Percentiles rank a stretch among this genome's conserved stretches.
These are phyloP conservation scores for Crithidia expoeki DNA, from an alignment of 208 protist genomes.

Conservation along the genomic window DNA sequence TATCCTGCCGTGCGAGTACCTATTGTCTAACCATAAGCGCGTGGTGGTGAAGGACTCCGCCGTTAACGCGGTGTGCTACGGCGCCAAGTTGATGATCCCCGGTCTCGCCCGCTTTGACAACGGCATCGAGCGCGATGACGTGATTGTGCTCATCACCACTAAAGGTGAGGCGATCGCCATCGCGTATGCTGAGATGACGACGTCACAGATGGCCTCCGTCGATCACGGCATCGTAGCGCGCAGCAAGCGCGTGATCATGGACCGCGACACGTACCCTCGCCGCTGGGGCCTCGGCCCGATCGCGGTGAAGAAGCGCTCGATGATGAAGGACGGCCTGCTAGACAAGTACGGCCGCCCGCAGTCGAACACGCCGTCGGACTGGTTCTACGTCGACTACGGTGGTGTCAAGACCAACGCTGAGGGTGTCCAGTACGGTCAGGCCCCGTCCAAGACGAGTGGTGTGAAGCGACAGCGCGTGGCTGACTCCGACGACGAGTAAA, in stretches of 20 bases:
- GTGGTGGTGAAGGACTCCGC: conserved; percentile 99
- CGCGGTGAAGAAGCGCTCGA: conserved; percentile 96
- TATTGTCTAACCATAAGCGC: conserved; percentile 98
- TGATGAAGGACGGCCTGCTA: conserved; percentile 97
- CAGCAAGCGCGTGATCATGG: conserved; percentile 99
- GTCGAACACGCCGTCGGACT: conserved; percentile 96
- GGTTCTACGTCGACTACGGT: conserved; percentile 95
- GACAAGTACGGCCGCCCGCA: conserved; percentile 99
- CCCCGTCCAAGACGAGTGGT: conserved; percentile 42
- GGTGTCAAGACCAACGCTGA: conserved; percentile 88
- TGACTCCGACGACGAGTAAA: conserved; percentile 65
- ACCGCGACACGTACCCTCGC: conserved; percentile 99
- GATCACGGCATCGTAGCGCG: conserved; percentile 98
- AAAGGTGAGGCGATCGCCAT: conserved; percentile 99
- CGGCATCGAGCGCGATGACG: conserved; percentile 96
- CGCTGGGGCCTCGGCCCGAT: conserved; percentile 98
- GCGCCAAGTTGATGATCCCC: conserved; percentile 99
- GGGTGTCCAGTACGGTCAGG: conserved; percentile 78
- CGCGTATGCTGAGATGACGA: conserved; percentile 99
- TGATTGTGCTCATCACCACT: conserved; percentile 99
- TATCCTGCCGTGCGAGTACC: conserved; percentile 97
- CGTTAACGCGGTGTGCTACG: conserved; percentile 99
- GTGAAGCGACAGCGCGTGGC: conserved; percentile 59
- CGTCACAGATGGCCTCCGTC: conserved; percentile 95
- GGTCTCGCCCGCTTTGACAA: conserved; percentile 98